Evolutionary conservation across 2,329 filamentous ascomycete species (phyloP).

Genomic region (Trichoderma breve): DNA sequence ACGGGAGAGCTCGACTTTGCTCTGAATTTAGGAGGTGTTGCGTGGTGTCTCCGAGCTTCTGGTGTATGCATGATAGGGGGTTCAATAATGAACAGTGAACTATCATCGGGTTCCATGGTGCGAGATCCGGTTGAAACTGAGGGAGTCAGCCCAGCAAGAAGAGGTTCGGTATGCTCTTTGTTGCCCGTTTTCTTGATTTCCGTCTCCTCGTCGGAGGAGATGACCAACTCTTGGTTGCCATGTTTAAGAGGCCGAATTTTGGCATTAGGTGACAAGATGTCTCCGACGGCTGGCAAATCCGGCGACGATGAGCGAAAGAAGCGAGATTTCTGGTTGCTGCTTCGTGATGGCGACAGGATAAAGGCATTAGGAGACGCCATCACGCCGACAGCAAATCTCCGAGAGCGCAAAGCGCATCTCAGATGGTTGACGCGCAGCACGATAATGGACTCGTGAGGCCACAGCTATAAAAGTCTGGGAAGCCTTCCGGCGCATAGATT

Average conservation of each 20-base stretch:
- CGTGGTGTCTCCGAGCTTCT: conserved; percentile 22
- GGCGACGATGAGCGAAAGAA: conserved; percentile 49
- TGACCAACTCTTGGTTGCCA: conserved; percentile 38
- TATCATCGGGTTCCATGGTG: conserved; percentile 9
- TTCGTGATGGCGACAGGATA: conserved; percentile 32
- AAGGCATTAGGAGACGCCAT: conserved; percentile 38
- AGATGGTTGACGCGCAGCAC: conserved; percentile 31
- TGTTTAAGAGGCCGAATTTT: conserved; percentile 35
- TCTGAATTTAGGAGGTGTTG: conserved; percentile 9
- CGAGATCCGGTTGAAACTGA: not conserved
- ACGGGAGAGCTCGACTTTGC: conserved; percentile 20
- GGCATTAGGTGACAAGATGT: conserved; percentile 41
- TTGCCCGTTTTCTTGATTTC: not conserved
- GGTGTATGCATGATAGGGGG: conserved; percentile 22
- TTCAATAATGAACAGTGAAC: conserved; percentile 26
- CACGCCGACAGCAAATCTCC: conserved; percentile 26
- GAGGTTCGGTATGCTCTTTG: not conserved
- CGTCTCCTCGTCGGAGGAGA: conserved; percentile 35
- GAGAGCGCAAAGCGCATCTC: conserved; percentile 50
- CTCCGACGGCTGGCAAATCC: conserved; percentile 52
- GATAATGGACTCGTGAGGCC: conserved; percentile 23
- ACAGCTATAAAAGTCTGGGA: not conserved
- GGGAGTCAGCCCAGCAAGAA: not conserved
- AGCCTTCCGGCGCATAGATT: not conserved
- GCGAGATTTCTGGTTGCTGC: conserved; percentile 33